Base-by-base conservation (phyloP, 345 rosid species). In the Laguncularia racemosa region DNA sequence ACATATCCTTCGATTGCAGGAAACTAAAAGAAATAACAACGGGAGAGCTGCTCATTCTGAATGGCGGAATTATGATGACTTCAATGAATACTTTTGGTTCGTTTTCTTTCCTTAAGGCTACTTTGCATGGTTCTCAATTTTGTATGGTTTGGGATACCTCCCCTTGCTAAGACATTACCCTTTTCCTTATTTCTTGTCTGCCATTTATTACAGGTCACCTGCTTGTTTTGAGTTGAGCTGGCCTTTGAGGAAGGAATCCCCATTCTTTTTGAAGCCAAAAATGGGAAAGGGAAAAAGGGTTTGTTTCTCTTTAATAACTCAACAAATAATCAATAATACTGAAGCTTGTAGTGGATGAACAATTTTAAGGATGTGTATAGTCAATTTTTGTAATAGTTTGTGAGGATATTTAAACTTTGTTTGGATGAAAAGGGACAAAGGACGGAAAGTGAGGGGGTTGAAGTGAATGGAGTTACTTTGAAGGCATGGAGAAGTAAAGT, bases 31-130 rank as follows among this genome's bases (percentile, higher is more conserved):
- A 57, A 93, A 87, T 74, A 75, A 81, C 66, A 76, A 77, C 71
- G 99, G 99, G 65, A 93, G 81, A 76, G 97, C 99, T 72, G 78
- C 97, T 18, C 99, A 93, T 81, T 89, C 99, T 53, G 75, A 83
- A 20, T 93, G 99, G 99, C 81, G 99, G 75, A 93, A 93, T 81
- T 93, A 93, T 70, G 99, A 93, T 58, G 99, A 93, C 71, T 93
- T 93, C 77, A 93, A 93, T 61, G 99, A 93, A 75, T 93, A 87
- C 72, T 93, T 93, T 61, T 93, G 99, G 99, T 93, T 61, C 71
- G 83, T 77, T 52, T 48, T 48, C 56, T 60, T 57, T 48, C 61
- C 50, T 49, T 14, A 53, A 52, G 12, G 49, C 65, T n/a, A 16
- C 26, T 59, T 3, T 21, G 40, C 46, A 33, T 33, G 23, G 48